Percentiles rank a stretch among this genome's conserved stretches.
Conservation (phyloP, 805 yeast species). For the Zygotorulaspora chibaensis region DNA sequence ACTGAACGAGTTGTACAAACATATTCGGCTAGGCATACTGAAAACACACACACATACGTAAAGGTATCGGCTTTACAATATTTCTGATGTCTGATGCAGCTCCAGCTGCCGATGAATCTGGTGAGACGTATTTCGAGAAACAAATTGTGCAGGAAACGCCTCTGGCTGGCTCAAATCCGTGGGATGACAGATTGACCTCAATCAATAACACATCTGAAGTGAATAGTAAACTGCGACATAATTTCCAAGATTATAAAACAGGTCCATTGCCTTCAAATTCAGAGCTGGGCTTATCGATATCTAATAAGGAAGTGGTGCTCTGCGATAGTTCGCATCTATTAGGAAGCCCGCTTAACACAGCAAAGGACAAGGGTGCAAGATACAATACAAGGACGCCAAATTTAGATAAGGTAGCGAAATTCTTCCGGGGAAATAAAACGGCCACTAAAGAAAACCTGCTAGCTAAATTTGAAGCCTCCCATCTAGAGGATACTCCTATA, state of each 20-base stretch:
- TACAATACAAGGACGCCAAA: slow-evolving; percentile 28
- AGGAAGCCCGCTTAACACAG: not conserved
- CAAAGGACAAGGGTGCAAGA: not conserved
- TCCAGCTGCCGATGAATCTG: slow-evolving; percentile 1
- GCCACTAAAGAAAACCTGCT: slow-evolving; percentile 15
- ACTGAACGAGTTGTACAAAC: too few species aligned
- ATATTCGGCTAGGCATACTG: too few species aligned
- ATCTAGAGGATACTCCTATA: slow-evolving; percentile 18
- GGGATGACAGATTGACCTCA: not conserved
- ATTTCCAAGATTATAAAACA: not conserved
- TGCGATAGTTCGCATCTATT: not conserved
- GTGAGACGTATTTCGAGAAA: slow-evolving; percentile 4
- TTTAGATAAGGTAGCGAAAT: slow-evolving; percentile 24
- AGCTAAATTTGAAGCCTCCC: slow-evolving; percentile 11
- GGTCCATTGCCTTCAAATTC: not conserved
- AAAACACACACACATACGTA: too few species aligned
- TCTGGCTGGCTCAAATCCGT: slow-evolving; percentile 7
- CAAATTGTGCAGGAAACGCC: slow-evolving; percentile 16
- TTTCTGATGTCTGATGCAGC: slow-evolving; percentile 2
- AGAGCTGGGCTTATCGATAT: not conserved
- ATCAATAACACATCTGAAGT: slow-evolving; percentile 1
- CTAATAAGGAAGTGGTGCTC: not conserved
- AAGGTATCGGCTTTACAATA: not conserved
- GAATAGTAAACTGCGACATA: not conserved
- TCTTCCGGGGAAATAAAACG: slow-evolving; percentile 19